Conservation (phyloP, 2,329 filamentous ascomycete species). For the Aspergillus brasiliensis region DNA sequence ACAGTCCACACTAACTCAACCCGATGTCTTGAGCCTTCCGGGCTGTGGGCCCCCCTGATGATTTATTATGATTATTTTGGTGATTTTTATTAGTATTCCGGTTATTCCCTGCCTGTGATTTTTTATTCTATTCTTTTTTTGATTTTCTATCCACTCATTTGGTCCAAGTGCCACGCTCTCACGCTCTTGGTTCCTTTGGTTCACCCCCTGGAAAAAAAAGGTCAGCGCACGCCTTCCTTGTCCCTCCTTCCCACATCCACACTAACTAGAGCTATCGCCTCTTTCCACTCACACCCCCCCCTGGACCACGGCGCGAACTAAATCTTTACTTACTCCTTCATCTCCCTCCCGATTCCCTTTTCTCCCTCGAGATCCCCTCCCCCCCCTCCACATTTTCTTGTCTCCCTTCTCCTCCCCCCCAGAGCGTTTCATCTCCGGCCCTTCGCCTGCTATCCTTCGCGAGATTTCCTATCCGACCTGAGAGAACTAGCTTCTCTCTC, state of each 20-base stretch:
- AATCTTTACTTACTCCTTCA: conserved; percentile 14
- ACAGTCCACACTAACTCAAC: background rate
- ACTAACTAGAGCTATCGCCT: background rate
- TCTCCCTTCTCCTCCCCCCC: conserved; percentile 21
- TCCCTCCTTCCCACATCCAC: conserved; percentile 11
- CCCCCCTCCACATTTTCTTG: conserved; percentile 24
- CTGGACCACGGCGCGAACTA: conserved; percentile 9
- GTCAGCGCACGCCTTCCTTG: conserved; percentile 10
- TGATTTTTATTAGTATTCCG: conserved; percentile 2
- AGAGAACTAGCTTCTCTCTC: conserved; percentile 42
- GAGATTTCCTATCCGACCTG: conserved; percentile 45
- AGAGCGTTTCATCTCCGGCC: conserved; percentile 20
- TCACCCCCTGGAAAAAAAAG: background rate
- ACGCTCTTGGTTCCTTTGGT: background rate
- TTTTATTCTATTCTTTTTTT: conserved; percentile 1
- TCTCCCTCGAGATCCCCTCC: conserved; percentile 21
- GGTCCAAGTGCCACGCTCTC: conserved; percentile 7
- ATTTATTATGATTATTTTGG: background rate
- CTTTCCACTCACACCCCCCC: conserved; percentile 8
- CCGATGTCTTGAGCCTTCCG: conserved; percentile 1
- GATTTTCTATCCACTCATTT: conserved; percentile 5
- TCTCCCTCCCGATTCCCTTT: conserved; percentile 27
- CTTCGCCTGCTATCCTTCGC: conserved; percentile 27
- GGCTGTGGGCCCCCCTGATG: background rate
- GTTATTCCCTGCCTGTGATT: conserved; percentile 1